Evolutionary conservation across 306 rosid species (phyloP), one percentile per base, ranked within the genome.

Genomic region (Sesbania bispinosa): DNA sequence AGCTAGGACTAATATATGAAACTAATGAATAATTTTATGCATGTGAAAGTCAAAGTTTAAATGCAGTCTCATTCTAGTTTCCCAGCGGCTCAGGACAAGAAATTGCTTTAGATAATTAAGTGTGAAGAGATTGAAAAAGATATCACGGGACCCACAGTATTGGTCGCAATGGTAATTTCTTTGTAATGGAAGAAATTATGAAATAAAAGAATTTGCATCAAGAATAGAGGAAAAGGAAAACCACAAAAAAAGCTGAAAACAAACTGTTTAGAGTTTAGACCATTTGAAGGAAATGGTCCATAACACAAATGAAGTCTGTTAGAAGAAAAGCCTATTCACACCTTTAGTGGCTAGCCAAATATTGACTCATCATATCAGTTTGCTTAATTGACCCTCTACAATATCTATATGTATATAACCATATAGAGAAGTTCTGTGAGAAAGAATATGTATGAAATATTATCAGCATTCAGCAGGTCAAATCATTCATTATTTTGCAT

Each of bases 41-140:
- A 23, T 50, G 29, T 9, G 1, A n/a, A 76, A 75, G 76, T 78
- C 86, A 35, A 45, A 67, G 62, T 63, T 67, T 14, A 50, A 52
- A 30, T 23, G 68, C 68, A 4, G 46, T 48, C 67, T 48, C 48
- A 4, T 54, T 57, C 73, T 14, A 53, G n/a, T 32, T 53, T 11
- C n/a, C n/a, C n/a, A n/a, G n/a, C n/a, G 23, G 24, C 4, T 3
- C 24, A 15, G 10, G 53, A 20, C 15, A 20, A 18, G 10, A 58
- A 15, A 48, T 13, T 33, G 1, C n/a, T 19, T 10, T 14, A 33
- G n/a, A n/a, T n/a, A n/a, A n/a, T n/a, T n/a, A n/a, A 32, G 9
- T 38, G 5, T 3, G 14, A 53, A 21, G 41, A 36, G 23, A 48
- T 35, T 2, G 20, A 24, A 3, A 71, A 2, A 10, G 23, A 51